Evolutionary conservation across 148 eudicot species (phyloP).

Genomic region (Fallopia convolvulus): DNA sequence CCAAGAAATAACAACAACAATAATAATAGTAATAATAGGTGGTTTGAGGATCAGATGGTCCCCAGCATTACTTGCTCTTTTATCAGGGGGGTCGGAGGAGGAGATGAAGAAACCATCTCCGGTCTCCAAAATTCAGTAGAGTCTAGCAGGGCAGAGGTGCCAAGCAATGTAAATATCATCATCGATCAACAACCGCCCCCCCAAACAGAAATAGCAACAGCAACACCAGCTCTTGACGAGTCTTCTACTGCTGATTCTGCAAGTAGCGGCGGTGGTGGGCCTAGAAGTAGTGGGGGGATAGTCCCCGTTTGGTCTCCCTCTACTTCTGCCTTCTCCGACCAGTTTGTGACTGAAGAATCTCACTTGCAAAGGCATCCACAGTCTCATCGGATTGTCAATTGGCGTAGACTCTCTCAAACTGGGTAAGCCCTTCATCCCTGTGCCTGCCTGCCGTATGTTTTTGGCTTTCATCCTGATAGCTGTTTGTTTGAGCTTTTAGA

Average conservation of each 20-base stretch:
- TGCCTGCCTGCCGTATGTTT: background rate
- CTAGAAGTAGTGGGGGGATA: constrained; percentile 73
- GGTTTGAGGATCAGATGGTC: constrained; percentile 91
- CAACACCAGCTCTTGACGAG: constrained; percentile 39
- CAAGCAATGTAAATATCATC: constrained; percentile 30
- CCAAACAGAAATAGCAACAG: constrained; percentile 12
- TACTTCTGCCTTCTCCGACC: constrained; percentile 52
- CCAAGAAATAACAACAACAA: constrained; percentile 28
- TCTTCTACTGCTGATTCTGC: constrained; percentile 73
- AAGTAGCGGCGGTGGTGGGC: constrained; percentile 41
- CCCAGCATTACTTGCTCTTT: constrained; percentile 80
- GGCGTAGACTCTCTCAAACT: constrained; percentile 86
- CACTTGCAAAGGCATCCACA: constrained; percentile 91
- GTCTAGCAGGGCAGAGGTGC: constrained; percentile 79
- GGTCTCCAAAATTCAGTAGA: constrained; percentile 35
- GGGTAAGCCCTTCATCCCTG: constrained; percentile 42
- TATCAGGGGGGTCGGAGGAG: constrained; percentile 35
- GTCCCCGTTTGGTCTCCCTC: constrained; percentile 97
- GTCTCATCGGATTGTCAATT: constrained; percentile 66
- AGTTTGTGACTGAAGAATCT: constrained; percentile 58
- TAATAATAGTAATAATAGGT: constrained; percentile 20
- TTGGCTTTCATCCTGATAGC: no score
- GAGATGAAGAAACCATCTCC: constrained; percentile 62
- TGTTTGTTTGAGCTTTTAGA: no score
- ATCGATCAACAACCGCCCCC: constrained; percentile 27